Base-by-base conservation (phyloP, 768 basidiomycete genomes). In the Naganishia antarctica region DNA sequence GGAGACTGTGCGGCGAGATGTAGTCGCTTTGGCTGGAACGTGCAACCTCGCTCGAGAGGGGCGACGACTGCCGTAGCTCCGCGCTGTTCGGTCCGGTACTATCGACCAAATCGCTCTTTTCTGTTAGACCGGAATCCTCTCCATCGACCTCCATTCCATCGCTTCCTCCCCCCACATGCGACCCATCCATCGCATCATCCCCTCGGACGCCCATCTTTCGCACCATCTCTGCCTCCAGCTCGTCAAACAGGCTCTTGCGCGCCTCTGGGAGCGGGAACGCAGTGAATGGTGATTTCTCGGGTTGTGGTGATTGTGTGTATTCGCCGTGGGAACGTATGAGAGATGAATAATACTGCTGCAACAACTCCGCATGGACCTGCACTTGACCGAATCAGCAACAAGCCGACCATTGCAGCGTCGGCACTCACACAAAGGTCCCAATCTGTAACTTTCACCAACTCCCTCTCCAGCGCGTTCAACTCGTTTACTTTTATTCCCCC, bases 311-410 rank as follows among this genome's bases (percentile, higher is more conserved):
- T 69, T 76, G 74, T 21, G 47, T 68, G 65, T 71, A 78, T 8
- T 72, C 73, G 15, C 76, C 76, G 76, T 93, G 87, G 12, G 90
- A 90, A 63, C 88, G 84, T 64, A 92, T 88, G 73, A 97, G 88
- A 75, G 89, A 94, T 80, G 89, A 82, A 81, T 94, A 96, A 79
- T 94, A 97, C 72, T 90, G 86, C 78, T 96, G 89, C 44, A 96
- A 84, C 70, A 90, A 82, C 70, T 93, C 90, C 67, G 87, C 85
- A 23, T 89, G 91, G 81, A 89, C 91, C 92, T 96, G 80, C 15
- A n/a, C 32, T 50, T 34, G 57, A 53, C 59, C 43, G n/a, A n/a
- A 44, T 44, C 43, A n/a, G 18, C 18, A 44, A 12, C 28, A 6
- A 31, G 13, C 49, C 18, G 28, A 3, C 18, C 7, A 7, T 7